Percentiles rank a stretch among this genome's conserved stretches.
Evolutionary conservation across 306 rosid genomes (phyloP).

Genomic region (Prunus salicina): DNA sequence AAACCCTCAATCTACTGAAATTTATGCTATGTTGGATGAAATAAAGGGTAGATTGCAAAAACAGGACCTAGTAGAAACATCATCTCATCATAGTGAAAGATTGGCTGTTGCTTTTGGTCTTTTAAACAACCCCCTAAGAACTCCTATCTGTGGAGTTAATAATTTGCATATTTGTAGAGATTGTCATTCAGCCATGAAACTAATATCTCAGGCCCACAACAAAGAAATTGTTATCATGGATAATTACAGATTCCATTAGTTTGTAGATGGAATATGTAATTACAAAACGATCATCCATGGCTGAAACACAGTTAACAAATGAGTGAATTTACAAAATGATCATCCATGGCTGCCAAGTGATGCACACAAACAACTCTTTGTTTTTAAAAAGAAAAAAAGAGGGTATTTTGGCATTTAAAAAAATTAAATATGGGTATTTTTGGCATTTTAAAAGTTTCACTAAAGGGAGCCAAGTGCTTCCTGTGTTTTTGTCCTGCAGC

Average conservation of each 20-base stretch:
- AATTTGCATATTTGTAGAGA: slow-evolving; percentile 23
- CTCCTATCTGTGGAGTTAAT: slow-evolving; percentile 22
- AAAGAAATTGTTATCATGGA: slow-evolving; percentile 22
- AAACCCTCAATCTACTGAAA: slow-evolving; percentile 9
- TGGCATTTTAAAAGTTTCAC: too few species aligned
- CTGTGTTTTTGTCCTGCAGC: too few species aligned
- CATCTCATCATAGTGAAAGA: slow-evolving; percentile 21
- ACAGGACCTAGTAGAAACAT: slow-evolving; percentile 8
- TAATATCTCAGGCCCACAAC: slow-evolving; percentile 8
- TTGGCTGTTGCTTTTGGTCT: slow-evolving; percentile 21
- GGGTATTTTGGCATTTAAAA: too few species aligned
- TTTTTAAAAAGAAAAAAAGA: background rate
- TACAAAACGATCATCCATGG: slow-evolving; percentile 21
- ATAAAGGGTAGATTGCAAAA: slow-evolving; percentile 1
- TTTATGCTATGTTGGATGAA: slow-evolving; percentile 20
- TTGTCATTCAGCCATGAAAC: slow-evolving; percentile 29
- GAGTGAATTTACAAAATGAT: slow-evolving; percentile 83
- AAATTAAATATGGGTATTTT: too few species aligned
- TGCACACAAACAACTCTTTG: slow-evolving; percentile 74
- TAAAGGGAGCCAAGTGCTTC: too few species aligned
- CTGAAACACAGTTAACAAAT: slow-evolving; percentile 42
- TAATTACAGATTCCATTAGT: slow-evolving; percentile 20
- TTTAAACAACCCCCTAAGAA: background rate
- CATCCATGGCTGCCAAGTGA: slow-evolving; percentile 89
- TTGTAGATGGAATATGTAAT: slow-evolving; percentile 1